phyloP scores from a whole-genome alignment of 2,329 filamentous ascomycete species.

The Gaeumannomyces tritici region DNA sequence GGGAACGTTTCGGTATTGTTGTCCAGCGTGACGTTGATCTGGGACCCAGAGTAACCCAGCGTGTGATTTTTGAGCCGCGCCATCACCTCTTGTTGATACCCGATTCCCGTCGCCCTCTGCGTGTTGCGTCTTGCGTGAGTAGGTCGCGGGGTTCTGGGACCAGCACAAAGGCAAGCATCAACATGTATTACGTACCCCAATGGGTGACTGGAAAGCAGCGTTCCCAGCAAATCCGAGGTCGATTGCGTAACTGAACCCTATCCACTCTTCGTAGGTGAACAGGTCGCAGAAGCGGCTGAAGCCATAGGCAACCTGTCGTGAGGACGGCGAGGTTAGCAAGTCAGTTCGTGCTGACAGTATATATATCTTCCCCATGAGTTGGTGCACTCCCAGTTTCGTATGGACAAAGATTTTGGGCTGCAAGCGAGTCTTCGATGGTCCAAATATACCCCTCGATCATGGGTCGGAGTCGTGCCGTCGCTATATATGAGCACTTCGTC shows the following conservation, averaged over 20 bases:
- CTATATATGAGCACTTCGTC: constrained; percentile 14
- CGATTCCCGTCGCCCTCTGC: constrained; percentile 62
- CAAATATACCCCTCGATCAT: constrained; percentile 51
- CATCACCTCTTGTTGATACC: constrained; percentile 63
- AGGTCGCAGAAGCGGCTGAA: constrained; percentile 66
- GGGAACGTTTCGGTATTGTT: constrained; percentile 61
- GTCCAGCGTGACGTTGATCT: constrained; percentile 63
- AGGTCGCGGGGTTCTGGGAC: not conserved
- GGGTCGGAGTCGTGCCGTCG: constrained; percentile 47
- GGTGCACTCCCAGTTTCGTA: constrained; percentile 52
- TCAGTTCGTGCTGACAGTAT: not conserved
- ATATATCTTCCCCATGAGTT: not conserved
- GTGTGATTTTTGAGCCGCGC: constrained; percentile 61
- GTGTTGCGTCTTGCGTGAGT: not conserved
- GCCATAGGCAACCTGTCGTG: constrained; percentile 51
- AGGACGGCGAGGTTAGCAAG: too few relatives aligned
- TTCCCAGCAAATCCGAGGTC: constrained; percentile 57
- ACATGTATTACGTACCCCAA: constrained; percentile 34
- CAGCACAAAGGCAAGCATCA: not conserved
- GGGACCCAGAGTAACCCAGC: constrained; percentile 44
- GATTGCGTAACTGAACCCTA: constrained; percentile 59
- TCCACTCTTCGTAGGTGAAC: constrained; percentile 69
- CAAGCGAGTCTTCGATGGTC: constrained; percentile 53
- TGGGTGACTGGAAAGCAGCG: constrained; percentile 53
- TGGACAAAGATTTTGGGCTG: constrained; percentile 62